These are phyloP conservation scores for Allium cepa DNA, from an alignment of 106 monocot genomes.

Conservation along the genomic window DNA sequence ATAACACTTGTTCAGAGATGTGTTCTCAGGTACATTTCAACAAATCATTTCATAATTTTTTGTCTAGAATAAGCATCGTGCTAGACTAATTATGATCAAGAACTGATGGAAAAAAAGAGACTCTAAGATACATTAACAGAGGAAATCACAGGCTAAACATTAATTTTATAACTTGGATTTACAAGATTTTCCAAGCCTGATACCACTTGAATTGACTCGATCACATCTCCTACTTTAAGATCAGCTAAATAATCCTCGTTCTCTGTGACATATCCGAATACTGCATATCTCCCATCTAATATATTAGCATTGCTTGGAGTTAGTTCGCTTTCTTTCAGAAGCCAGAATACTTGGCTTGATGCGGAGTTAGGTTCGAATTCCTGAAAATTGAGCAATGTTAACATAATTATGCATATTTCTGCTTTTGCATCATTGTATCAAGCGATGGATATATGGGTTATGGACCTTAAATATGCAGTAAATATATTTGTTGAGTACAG, in stretches of 20 bases:
- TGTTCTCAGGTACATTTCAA: too few species aligned
- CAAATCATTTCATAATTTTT: too few species aligned
- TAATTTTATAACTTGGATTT: slow-evolving; percentile 91
- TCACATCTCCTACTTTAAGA: slow-evolving; percentile 90
- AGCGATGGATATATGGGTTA: not conserved
- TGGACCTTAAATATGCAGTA: not conserved
- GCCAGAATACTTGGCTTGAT: slow-evolving; percentile 97
- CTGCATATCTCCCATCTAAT: slow-evolving; percentile 14
- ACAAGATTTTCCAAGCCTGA: slow-evolving; percentile 88
- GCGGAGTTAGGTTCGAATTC: slow-evolving; percentile 91
- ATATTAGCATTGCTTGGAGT: slow-evolving; percentile 96
- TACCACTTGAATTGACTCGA: slow-evolving; percentile 91
- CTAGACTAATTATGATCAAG: too few species aligned
- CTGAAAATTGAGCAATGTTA: slow-evolving; percentile 19
- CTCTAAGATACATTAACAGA: not conserved
- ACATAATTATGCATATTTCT: too few species aligned
- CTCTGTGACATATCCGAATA: slow-evolving; percentile 87
- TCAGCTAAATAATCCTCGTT: slow-evolving; percentile 90
- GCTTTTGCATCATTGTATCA: not conserved
- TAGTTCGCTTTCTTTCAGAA: slow-evolving; percentile 93
- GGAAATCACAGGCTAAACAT: not conserved
- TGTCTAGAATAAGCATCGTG: too few species aligned
- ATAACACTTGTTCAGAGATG: too few species aligned
- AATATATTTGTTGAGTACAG: too few species aligned
- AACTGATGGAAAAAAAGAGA: slow-evolving; percentile 1